These are phyloP conservation scores for Plectosphaerella cucumerina DNA, from an alignment of 2,329 filamentous ascomycete species.

Conservation along the genomic window DNA sequence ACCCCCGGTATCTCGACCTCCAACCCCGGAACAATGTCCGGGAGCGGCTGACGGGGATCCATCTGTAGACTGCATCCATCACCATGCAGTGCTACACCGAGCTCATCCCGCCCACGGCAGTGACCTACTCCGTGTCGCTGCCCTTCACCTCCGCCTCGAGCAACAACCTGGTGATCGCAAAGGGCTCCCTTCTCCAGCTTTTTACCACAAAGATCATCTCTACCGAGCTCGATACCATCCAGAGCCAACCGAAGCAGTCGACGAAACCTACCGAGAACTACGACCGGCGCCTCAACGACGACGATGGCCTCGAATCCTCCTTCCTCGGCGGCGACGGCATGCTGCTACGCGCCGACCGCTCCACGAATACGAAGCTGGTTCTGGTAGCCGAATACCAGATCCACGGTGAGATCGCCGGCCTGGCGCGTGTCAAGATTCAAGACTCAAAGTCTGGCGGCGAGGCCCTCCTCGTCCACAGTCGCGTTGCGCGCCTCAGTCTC, in stretches of 20 bases:
- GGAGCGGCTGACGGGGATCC: neutral
- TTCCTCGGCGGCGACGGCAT: slow-evolving; percentile 62
- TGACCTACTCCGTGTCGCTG: slow-evolving; percentile 79
- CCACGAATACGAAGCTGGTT: slow-evolving; percentile 71
- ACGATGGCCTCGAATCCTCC: slow-evolving; percentile 62
- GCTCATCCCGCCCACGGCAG: slow-evolving; percentile 87
- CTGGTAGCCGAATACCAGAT: slow-evolving; percentile 81
- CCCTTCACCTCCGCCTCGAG: slow-evolving; percentile 72
- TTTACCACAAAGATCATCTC: slow-evolving; percentile 69
- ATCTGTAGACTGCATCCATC: slow-evolving; percentile 23
- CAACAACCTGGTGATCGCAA: slow-evolving; percentile 85
- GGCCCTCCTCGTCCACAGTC: slow-evolving; percentile 76
- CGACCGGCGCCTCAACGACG: slow-evolving; percentile 52
- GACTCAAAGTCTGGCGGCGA: slow-evolving; percentile 77
- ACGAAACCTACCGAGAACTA: slow-evolving; percentile 41
- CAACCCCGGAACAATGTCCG: neutral
- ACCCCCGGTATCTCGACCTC: neutral
- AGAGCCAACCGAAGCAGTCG: slow-evolving; percentile 30
- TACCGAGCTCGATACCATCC: slow-evolving; percentile 53
- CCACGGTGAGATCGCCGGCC: slow-evolving; percentile 77
- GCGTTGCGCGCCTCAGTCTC: slow-evolving; percentile 88
- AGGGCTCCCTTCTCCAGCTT: slow-evolving; percentile 88
- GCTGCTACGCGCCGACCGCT: slow-evolving; percentile 57
- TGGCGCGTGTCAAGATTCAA: slow-evolving; percentile 71
- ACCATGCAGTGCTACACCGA: slow-evolving; percentile 97